Evolutionary conservation across 352 stramenopile species (phyloP), one percentile per base, ranked within the genome.

Genomic region (Globisporangium irregulare): DNA sequence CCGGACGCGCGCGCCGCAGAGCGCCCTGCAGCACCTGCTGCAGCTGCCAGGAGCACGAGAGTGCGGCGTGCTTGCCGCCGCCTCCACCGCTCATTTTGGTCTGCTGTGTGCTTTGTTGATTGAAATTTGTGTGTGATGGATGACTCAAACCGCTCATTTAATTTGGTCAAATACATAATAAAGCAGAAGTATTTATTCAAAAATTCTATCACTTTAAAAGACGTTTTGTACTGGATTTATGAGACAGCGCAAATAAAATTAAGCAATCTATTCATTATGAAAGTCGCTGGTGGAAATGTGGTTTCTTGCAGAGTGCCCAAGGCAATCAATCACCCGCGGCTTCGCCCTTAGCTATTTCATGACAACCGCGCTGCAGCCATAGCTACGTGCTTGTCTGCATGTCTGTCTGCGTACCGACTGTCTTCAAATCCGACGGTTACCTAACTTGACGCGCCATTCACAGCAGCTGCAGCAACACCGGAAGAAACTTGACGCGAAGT

Each of bases 31-130:
- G 60, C 27, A 77, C 70, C 46, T 73, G 70, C 67, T 93, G 68
- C 57, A 93, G 65, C 15, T 84, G 75, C 57, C 77, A 68, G 29
- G 77, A 66, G 62, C 80, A 87, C 57, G 85, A 93, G 22, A 90
- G 72, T 55, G 67, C 58, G 9, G 73, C 67, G 20, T 43, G 57
- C 57, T 50, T 51, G 29, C 27, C 22, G n/a, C 32, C 32, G 14
- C 54, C 36, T 53, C 65, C 59, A 34, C 65, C 65, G 65, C 72
- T 74, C 54, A 70, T 63, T 62, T 61, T 24, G 32, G 14, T 29
- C 29, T 29, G 46, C 22, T 24, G 3, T 1, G 7, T 8, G 6
- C 14, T 55, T 2, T 55, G 48, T 15, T 27, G 48, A 50, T 15
- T 27, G 48, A 50, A 50, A 50, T 50, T n/a, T 27, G 48, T 8